These are phyloP conservation scores for Fermentozyma sake DNA, from an alignment of 1,139 yeast species.

Conservation along the genomic window DNA sequence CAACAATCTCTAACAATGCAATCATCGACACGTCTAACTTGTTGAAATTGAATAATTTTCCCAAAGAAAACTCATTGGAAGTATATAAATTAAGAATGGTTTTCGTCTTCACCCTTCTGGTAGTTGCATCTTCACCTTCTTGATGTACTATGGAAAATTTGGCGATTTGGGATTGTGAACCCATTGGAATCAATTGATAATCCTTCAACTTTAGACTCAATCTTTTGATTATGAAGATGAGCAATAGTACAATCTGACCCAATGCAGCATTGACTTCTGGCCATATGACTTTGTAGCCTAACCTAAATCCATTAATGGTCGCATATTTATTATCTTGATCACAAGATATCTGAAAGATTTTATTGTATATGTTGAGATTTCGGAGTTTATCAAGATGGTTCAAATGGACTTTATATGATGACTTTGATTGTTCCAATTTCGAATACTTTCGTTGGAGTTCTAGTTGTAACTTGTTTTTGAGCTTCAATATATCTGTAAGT, in stretches of 20 bases:
- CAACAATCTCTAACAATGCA: slow-evolving; percentile 60
- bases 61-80: slow-evolving; percentile 64
- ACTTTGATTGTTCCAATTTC: slow-evolving; percentile 57
- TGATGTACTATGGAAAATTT: slow-evolving; percentile 26
- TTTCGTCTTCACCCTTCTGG: slow-evolving; percentile 11
- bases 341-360: slow-evolving; percentile 75
- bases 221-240: slow-evolving; percentile 60
- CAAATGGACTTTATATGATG: slow-evolving; percentile 57
- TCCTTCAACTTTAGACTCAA: slow-evolving; percentile 52
- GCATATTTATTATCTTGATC: slow-evolving; percentile 69
- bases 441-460: slow-evolving; percentile 44
- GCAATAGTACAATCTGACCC: slow-evolving; percentile 73
- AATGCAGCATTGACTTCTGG: slow-evolving; percentile 89
- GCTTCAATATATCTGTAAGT: slow-evolving; percentile 39
- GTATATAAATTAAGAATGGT: slow-evolving; percentile 49
- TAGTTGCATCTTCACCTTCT: slow-evolving; percentile 2
- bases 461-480: slow-evolving; percentile 50
- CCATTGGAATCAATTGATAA: slow-evolving; percentile 74
- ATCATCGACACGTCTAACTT: slow-evolving; percentile 75
- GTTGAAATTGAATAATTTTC: slow-evolving; percentile 64
- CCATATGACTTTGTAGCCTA: slow-evolving; percentile 81
- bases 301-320: slow-evolving; percentile 76
- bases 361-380: slow-evolving; percentile 74
- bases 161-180: slow-evolving; percentile 77
- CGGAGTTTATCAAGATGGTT: slow-evolving; percentile 67